Evolutionary conservation across 2,329 filamentous ascomycete genomes (phyloP), one percentile per base, ranked within the genome.

Genomic region (Fusarium sp.): DNA sequence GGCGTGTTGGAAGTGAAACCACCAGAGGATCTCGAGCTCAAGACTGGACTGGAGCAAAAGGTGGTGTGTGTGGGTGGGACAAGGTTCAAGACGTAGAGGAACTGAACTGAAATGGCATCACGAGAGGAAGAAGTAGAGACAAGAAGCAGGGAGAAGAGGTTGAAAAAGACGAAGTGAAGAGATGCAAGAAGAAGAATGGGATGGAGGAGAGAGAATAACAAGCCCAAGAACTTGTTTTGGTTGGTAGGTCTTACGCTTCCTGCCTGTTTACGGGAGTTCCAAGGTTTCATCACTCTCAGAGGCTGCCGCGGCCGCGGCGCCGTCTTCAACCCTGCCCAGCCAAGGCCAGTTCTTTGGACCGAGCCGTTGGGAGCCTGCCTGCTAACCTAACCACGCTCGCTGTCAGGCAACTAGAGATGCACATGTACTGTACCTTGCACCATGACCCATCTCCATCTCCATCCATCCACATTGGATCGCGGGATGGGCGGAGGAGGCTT

Each of bases 401-500:
- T 52, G 35, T 61, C 57, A 59, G 29, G 60, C 54, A 29, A 62
- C 56, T 57, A 72, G 57, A 41, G 39, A 56, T 63, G 60, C 69
- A 73, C 41, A 48, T 59, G 69, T 71, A 71, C 67, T 62, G 67
- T 64, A 67, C 63, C 57, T 67, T 62, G 48, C 58, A 48, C 58
- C 54, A 14, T 6, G 39, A 58, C 52, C 61, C 35, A 41, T 41
- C 22, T 10, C 41, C 2, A 14, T 35, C 33, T 20, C 58, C 18
- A n/a, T 48, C 41, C 24, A 37, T 29, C 24, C 48, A 52, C 48
- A 27, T 29, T 22, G 54, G 16, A 65, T 59, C 52, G 63, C 68
- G 68, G 68, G 68, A 75, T 65, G 45, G 31, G 63, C 62, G 62
- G 66, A 75, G 57, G 56, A 64, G 72, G 69, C 61, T 75, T 64